Base-by-base conservation (phyloP, 2,329 filamentous ascomycete genomes). In the Nakataea oryzae region DNA sequence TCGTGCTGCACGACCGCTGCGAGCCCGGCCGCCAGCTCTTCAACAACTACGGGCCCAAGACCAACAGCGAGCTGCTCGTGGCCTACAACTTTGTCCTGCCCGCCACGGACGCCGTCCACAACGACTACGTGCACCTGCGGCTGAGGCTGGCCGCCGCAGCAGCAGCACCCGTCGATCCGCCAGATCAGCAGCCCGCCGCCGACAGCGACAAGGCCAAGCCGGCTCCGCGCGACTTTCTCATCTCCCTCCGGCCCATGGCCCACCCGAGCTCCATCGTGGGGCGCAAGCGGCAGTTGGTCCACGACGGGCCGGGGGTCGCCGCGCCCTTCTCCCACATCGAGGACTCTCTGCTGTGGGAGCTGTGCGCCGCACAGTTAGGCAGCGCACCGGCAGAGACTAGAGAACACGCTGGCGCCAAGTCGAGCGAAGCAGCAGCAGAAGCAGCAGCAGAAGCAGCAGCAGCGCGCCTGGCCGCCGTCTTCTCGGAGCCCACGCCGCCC, bases 31-130 rank as follows among this genome's bases (percentile, higher is more conserved):
- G 83, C 32, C 82, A 86, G 66, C 72, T 86, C 28, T 86, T 79
- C 68, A 90, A 90, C 75, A 91, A 90, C 71, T 92, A 92, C 69
- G 88, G 88, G 32, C 72, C 76, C 69, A 89, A 90, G 72, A 89
- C 87, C 8, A 92, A 91, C 68, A 87, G 86, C 63, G 87, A 90
- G 74, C 75, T 88, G 28, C 76, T 88, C 1, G 74, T 88, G 2
- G 85, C 81, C 0, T 88, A 88, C 68, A 84, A 85, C 2, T 88
- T 88, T 69, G 77, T 82, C 65, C 69, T 87, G 0, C 78, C 80
- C 1, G 74, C 78, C 61, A 76, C 76, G 0, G 70, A 73, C 0
- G 70, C 68, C 5, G 72, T 85, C 62, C 83, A 86, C 69, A 86
- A 86, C 66, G 83, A 86, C 70, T 86, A 86, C 67, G 72, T 82